phyloP scores from a whole-genome alignment of 306 rosid species.

The Fagus sylvatica region DNA sequence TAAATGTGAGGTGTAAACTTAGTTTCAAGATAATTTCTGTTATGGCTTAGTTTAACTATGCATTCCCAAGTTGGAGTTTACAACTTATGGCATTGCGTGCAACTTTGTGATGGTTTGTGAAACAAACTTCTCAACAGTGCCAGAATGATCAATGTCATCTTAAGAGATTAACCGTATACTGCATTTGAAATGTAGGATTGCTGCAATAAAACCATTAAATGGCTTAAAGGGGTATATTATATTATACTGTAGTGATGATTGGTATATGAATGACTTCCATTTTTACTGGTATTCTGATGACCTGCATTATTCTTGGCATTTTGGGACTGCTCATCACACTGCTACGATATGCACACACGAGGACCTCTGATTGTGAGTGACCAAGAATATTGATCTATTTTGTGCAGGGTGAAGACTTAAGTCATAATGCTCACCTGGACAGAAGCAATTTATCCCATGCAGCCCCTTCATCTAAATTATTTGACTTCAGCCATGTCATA shows the following conservation, averaged over 20 bases:
- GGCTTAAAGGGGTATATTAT: background rate
- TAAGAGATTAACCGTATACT: background rate
- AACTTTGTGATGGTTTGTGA: background rate
- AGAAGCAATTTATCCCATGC: background rate
- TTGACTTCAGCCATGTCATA: slow-evolving; percentile 7
- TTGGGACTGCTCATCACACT: background rate
- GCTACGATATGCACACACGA: background rate
- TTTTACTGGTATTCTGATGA: background rate
- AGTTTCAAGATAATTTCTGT: background rate
- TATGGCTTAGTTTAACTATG: background rate
- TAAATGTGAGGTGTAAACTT: background rate
- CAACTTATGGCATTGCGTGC: background rate
- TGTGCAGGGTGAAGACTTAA: slow-evolving; percentile 23
- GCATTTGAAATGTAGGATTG: background rate
- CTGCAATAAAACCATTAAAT: background rate
- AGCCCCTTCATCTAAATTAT: slow-evolving; percentile 13
- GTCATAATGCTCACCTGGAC: slow-evolving; percentile 11
- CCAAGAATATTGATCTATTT: background rate
- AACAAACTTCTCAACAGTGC: background rate
- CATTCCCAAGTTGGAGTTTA: background rate
- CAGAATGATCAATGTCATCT: background rate
- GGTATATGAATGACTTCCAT: background rate
- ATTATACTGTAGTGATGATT: background rate
- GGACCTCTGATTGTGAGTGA: background rate
- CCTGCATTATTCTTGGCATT: background rate